Base-by-base conservation (phyloP, 2,329 filamentous ascomycete species). In the Tolypocladium guangdongense region DNA sequence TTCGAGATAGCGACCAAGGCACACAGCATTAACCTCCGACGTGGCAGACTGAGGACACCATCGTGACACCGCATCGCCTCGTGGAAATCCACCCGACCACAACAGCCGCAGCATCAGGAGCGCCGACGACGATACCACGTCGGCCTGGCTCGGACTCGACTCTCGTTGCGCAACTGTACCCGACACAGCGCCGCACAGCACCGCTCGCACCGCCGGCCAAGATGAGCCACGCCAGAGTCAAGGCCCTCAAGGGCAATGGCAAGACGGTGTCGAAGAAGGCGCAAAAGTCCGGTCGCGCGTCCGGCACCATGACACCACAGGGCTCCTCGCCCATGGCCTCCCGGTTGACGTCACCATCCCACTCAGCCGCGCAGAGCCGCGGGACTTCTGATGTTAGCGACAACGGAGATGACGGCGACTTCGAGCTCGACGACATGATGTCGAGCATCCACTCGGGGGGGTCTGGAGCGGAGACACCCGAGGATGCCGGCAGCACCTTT, bases 211-310 rank as follows among this genome's bases (percentile, higher is more conserved):
- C 10, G 27, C 18, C 49, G 50, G 53, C 49, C 43, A 61, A 33
- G 38, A 86, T 86, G 82, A 81, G 78, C 63, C 82, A 86, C 63
- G 73, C 80, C 53, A 75, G 83, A 60, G 84, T 86, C 64, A 84
- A 86, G 68, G 84, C 82, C 50, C 80, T 88, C 55, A 73, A 77
- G 57, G 83, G 86, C 70, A 83, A 81, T 71, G 80, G 81, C 65
- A 90, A 90, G 73, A 90, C 85, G 18, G 71, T 82, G 36, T 89
- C 86, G 48, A 78, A 77, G 62, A 89, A 88, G 68, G 83, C 84
- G 24, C 74, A 75, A 43, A 77, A 78, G 56, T 78, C 77, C 4
- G 76, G 78, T n/a, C 74, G 78, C 33, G 77, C 75, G n/a, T 85
- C 82, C 6, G 77, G 77, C 53, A 73, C 71, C 47, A 73, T 72